Evolutionary conservation across 2,329 filamentous ascomycete species (phyloP), one percentile per base, ranked within the genome.

Genomic region (Pyrenophora tritici-repentis): DNA sequence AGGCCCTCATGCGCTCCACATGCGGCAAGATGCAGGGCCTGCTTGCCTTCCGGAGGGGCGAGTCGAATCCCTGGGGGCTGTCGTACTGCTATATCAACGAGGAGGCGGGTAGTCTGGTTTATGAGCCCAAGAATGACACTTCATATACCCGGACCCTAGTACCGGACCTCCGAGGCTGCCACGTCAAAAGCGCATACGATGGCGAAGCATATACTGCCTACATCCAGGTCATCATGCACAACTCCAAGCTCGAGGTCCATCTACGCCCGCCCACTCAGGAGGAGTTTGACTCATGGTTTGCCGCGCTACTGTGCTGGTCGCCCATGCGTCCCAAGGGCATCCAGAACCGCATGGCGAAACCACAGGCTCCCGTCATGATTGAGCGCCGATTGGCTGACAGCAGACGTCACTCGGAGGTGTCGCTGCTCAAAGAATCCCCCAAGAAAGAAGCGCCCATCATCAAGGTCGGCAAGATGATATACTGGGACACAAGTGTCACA

Each of bases 1-100:
- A 91, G 46, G 80, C 85, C 62, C 75, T 94, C 53, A 93, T 94
- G 89, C 89, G 86, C 70, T 86, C 82, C 18, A 77, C 91, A 6
- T 88, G 87, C 65, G 90, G 90, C 22, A 83, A 86, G 59, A 94
- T 93, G 89, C 86, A 86, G 63, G 90, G 90, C 48, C 85, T 87
- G 59, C 79, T 91, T 24, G 86, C 90, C 57, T 93, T 90, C 67
- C 84, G 88, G 62, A 79, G 79, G 36, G 83, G 85, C 32, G 78
- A 80, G 12, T 77, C 78, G 18, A 84, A 81, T 13, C 78, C 81
- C 1, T 94, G 90, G 90, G 80, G 82, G 50, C 73, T 79, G 29
- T 89, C 89, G n/a, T 83, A 87, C 55, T 89, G 87, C 67, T 90
- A 86, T 66, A 90, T 94, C 55, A 87, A 92, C 55, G 87, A 90